phyloP scores from a whole-genome alignment of 2,329 filamentous ascomycete species.

The Xylariaceae sp. region DNA sequence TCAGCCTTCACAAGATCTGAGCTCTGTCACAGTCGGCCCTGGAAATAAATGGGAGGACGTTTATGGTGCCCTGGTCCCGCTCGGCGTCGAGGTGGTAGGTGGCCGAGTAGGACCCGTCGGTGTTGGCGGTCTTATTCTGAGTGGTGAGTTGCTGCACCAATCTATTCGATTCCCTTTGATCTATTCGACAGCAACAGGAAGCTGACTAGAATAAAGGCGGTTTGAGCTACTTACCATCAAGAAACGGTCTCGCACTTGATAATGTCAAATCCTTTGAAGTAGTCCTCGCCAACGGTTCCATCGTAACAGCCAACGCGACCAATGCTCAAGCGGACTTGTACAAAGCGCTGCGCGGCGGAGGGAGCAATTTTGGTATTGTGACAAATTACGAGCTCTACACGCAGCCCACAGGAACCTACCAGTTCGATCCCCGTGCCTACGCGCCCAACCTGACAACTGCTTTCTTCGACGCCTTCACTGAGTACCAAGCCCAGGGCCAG shows the following conservation, averaged over 20 bases:
- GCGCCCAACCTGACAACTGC: constrained; percentile 16
- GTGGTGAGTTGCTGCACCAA: constrained; percentile 24
- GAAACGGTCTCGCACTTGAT: constrained; percentile 20
- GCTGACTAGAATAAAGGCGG: constrained; percentile 16
- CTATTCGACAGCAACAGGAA: no score
- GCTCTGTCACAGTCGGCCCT: constrained; percentile 29
- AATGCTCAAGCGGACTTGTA: constrained; percentile 28
- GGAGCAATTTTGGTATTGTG: constrained; percentile 31
- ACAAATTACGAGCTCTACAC: constrained; percentile 29
- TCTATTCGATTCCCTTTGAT: constrained; percentile 7
- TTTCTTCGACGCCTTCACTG: constrained; percentile 18
- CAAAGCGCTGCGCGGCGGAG: constrained; percentile 24
- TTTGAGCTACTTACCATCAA: constrained; percentile 29
- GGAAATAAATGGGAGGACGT: constrained; percentile 30
- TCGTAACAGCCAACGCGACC: constrained; percentile 23
- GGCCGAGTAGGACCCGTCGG: constrained; percentile 29
- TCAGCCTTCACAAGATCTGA: constrained; percentile 26
- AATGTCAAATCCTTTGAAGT: constrained; percentile 23
- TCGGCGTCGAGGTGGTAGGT: constrained; percentile 23
- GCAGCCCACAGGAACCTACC: constrained; percentile 11
- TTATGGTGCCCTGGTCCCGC: constrained; percentile 25
- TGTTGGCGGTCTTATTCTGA: constrained; percentile 28
- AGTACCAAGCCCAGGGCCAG: constrained; percentile 19
- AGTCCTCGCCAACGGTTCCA: constrained; percentile 25
- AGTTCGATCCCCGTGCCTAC: constrained; percentile 18